Conservation (phyloP, 2,329 filamentous ascomycete species). For the Pestalotiopsis sp. region DNA sequence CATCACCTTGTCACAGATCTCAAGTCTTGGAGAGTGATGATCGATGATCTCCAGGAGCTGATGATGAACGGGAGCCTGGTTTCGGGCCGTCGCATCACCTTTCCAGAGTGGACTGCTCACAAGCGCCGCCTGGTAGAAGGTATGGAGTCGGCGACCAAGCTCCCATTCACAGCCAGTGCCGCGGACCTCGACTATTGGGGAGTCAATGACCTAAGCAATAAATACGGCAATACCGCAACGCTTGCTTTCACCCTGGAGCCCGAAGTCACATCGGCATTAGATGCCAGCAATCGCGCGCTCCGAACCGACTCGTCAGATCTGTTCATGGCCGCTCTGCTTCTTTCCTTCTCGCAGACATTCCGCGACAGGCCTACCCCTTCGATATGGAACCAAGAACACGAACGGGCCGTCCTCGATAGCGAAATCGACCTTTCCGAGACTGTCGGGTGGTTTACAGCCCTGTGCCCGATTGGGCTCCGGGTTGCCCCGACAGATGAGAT, state of each 20-base stretch:
- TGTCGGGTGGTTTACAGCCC: conserved; percentile 62
- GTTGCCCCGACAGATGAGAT: conserved; percentile 48
- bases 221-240: conserved; percentile 44
- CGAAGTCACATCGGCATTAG: conserved; percentile 44
- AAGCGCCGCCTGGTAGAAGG: conserved; percentile 40
- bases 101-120: conserved; percentile 50
- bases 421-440: conserved; percentile 56
- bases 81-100: conserved; percentile 47
- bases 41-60: conserved; percentile 52
- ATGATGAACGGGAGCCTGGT: conserved; percentile 44
- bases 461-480: conserved; percentile 52
- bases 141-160: conserved; percentile 25
- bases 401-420: conserved; percentile 43
- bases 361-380: conserved; percentile 51
- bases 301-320: conserved; percentile 55
- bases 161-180: conserved; percentile 41
- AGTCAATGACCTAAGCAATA: conserved; percentile 42
- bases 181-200: conserved; percentile 51
- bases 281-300: conserved; percentile 46
- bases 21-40: conserved; percentile 51
- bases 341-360: conserved; percentile 59
- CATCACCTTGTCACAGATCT: conserved; percentile 55
- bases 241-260: conserved; percentile 44
- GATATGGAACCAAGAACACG: conserved; percentile 57
- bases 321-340: conserved; percentile 53